Base-by-base conservation (phyloP, 1,284 basidiomycete genomes). In the Cutaneotrichosporon daszewskae region DNA sequence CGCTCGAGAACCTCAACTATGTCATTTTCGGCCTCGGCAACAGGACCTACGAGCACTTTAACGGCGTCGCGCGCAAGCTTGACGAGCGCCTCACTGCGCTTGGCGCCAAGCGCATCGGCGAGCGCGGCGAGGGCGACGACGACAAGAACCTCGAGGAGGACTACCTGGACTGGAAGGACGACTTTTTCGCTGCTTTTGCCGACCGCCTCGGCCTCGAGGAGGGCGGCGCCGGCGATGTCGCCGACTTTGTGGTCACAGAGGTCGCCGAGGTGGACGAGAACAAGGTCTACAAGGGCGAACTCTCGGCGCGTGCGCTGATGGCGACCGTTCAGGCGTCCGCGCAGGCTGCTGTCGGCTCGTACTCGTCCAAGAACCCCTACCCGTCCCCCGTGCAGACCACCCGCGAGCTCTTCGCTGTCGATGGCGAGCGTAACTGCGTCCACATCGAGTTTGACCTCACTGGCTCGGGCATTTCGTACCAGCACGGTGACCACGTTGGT, bases 61-160 rank as follows among this genome's bases (percentile, higher is more conserved):
- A 96, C 69, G 79, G 83, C 47, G 86, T 96, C 55, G 82, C 85
- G 11, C 80, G 84, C 45, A 82, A 84, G 56, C 77, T 94, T 48
- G 92, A 98, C 65, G 64, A 75, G 5, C 73, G 81, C 33, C 75
- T 98, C 45, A 66, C 77, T 9, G 81, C 82, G 58, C 84, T 94
- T 74, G 92, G 91, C 25, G 95, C 82, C 23, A 72, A 78, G 48
- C 82, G 90, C 49, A 87, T 98, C 40, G 92, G 92, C 40, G 84
- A 86, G 67, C 79, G 84, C 32, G 95, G 94, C 16, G 91, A 97
- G 73, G 94, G 94, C 57, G 94, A 98, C 64, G 94, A 98, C 67
- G 94, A 98, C 73, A 95, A 95, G 77, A 91, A 87, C 65, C 94
- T 98, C 88, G 94, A 98, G 71, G 95, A 98, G 74, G 94, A 98